These are phyloP conservation scores for Pneumocystis jirovecii DNA, from an alignment of 1,139 yeast species.

Conservation along the genomic window DNA sequence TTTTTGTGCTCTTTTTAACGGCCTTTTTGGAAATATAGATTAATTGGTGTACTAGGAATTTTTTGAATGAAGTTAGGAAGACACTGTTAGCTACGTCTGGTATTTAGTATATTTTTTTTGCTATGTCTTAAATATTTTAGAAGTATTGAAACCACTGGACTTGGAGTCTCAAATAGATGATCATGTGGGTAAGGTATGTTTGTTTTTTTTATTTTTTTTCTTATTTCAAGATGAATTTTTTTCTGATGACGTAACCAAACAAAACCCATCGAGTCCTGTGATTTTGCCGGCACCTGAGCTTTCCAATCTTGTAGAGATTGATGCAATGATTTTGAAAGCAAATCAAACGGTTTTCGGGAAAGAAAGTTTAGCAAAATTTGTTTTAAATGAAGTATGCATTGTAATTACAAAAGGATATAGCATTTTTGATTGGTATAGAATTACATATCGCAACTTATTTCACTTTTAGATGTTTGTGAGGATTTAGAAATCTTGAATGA, in stretches of 20 bases:
- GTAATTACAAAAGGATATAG: not conserved
- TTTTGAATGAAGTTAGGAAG: slow-evolving; percentile 10
- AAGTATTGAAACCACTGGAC: not conserved
- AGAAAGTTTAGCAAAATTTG: slow-evolving; percentile 36
- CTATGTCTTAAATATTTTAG: not conserved
- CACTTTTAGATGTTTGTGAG: slow-evolving; percentile 45
- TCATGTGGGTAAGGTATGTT: not conserved
- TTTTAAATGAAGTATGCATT: slow-evolving; percentile 28
- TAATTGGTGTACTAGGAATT: slow-evolving; percentile 1
- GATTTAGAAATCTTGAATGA: slow-evolving; percentile 33
- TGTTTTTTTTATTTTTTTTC: not conserved
- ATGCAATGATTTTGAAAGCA: slow-evolving; percentile 40
- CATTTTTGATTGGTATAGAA: slow-evolving; percentile 12
- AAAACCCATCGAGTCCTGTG: slow-evolving; percentile 6
- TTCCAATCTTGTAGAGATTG: slow-evolving; percentile 10
- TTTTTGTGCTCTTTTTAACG: not conserved
- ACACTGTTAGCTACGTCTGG: slow-evolving; percentile 1
- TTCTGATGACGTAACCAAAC: slow-evolving; percentile 7
- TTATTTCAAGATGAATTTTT: slow-evolving; percentile 4
- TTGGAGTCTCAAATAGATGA: not conserved
- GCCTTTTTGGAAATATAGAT: not conserved
- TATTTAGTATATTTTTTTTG: not conserved
- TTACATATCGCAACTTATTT: slow-evolving; percentile 40
- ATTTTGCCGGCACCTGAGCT: slow-evolving; percentile 10
- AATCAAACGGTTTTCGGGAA: slow-evolving; percentile 43